These are phyloP conservation scores for Fusarium proliferatum DNA, from an alignment of 2,329 filamentous ascomycete genomes.

Conservation along the genomic window DNA sequence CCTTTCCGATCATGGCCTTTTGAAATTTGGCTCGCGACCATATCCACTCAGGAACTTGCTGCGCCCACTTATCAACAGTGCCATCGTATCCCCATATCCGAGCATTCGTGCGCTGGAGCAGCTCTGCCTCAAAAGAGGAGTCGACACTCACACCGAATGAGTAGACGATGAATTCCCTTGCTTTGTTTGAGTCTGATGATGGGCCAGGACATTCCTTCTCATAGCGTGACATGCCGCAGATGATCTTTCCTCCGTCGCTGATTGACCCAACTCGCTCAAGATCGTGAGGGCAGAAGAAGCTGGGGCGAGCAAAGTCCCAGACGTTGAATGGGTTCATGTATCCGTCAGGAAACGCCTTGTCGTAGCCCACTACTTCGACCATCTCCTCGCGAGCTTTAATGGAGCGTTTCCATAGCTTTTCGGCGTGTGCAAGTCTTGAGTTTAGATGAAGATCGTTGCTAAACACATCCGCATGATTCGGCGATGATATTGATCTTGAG, in stretches of 20 bases:
- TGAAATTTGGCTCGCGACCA: neutral
- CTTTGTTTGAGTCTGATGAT: neutral
- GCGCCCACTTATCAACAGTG: neutral
- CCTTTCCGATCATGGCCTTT: neutral
- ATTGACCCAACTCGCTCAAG: neutral
- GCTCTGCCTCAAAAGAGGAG: neutral
- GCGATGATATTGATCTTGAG: fast-evolving
- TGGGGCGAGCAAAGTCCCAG: constrained; percentile 4
- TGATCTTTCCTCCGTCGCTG: neutral
- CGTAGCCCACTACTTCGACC: neutral
- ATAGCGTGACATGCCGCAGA: constrained; percentile 1
- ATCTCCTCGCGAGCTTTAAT: neutral
- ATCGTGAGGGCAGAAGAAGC: neutral
- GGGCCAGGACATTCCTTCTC: neutral
- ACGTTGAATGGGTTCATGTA: constrained; percentile 2
- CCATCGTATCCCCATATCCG: constrained; percentile 6
- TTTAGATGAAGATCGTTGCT: neutral
- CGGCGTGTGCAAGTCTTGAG: neutral
- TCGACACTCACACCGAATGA: neutral
- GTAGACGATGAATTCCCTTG: neutral
- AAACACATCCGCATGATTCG: neutral
- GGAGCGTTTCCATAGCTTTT: neutral
- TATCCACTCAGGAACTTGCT: neutral
- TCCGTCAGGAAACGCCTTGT: neutral
- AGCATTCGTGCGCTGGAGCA: neutral